Conservation (phyloP, 371 early-diverging fungal genomes). For the Mucor piriformis region DNA sequence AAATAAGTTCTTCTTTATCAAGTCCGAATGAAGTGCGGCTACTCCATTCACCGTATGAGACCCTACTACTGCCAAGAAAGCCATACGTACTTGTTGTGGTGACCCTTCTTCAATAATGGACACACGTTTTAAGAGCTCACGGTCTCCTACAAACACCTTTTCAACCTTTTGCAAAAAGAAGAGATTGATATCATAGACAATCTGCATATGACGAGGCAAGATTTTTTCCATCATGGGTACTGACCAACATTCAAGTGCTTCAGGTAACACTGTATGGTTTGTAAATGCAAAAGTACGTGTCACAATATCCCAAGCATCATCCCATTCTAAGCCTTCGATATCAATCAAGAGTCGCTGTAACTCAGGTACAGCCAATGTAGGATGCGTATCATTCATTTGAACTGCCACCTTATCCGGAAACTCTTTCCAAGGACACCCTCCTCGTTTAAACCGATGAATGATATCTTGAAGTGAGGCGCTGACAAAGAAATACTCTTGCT, state of each 20-base stretch:
- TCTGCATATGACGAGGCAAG: slow-evolving; percentile 91
- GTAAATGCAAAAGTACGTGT: slow-evolving; percentile 91
- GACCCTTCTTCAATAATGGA: slow-evolving; percentile 89
- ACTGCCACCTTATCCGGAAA: slow-evolving; percentile 91
- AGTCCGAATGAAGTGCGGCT: slow-evolving; percentile 88
- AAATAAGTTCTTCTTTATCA: slow-evolving; percentile 84
- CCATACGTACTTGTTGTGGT: slow-evolving; percentile 92
- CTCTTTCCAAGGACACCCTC: slow-evolving; percentile 85
- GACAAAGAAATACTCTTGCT: slow-evolving; percentile 95
- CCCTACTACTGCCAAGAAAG: slow-evolving; percentile 68
- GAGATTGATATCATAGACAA: slow-evolving; percentile 94
- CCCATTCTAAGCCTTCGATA: slow-evolving; percentile 87
- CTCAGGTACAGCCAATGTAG: slow-evolving; percentile 85
- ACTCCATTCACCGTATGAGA: slow-evolving; percentile 95
- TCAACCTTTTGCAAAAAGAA: slow-evolving; percentile 94
- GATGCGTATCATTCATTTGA: slow-evolving; percentile 90
- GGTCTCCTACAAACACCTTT: slow-evolving; percentile 78
- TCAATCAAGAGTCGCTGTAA: slow-evolving; percentile 88
- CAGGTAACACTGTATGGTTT: slow-evolving; percentile 96
- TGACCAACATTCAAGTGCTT: slow-evolving; percentile 94
- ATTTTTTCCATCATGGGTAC: slow-evolving; percentile 88
- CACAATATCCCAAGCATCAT: slow-evolving; percentile 90
- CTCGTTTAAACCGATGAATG: slow-evolving; percentile 85
- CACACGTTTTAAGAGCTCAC: slow-evolving; percentile 83
- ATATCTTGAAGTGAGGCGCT: slow-evolving; percentile 86